Evolutionary conservation across 2,329 filamentous ascomycete genomes (phyloP).

Genomic region (Fusarium annulatum): DNA sequence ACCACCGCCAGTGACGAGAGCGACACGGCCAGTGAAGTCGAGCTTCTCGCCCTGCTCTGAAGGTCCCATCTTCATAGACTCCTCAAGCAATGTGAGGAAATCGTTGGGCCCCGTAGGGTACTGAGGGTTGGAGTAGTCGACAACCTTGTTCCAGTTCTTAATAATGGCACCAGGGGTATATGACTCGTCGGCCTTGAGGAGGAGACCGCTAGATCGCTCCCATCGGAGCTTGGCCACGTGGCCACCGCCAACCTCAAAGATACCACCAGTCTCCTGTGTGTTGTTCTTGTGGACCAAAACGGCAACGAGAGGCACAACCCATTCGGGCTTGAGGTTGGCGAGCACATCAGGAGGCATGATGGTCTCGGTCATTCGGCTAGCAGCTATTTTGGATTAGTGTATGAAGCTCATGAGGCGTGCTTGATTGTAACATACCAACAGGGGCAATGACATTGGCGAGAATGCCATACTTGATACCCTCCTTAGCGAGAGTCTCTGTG

Average conservation of each 20-base stretch:
- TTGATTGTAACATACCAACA: conserved; percentile 63
- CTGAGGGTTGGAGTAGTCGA: conserved; percentile 83
- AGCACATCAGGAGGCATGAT: conserved; percentile 95
- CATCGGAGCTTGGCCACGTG: conserved; percentile 93
- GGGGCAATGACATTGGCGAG: conserved; percentile 94
- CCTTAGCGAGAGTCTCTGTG: conserved; percentile 97
- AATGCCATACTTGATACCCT: conserved; percentile 98
- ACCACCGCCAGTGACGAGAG: conserved; percentile 87
- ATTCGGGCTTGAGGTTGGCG: conserved; percentile 87
- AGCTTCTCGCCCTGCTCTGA: conserved; percentile 79
- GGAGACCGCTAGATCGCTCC: conserved; percentile 90
- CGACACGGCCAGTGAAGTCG: conserved; percentile 86
- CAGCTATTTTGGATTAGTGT: conserved; percentile 64
- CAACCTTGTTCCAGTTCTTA: conserved; percentile 88
- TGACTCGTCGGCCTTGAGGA: conserved; percentile 87
- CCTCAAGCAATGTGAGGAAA: conserved; percentile 86
- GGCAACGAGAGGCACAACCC: conserved; percentile 93
- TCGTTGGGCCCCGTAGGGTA: conserved; percentile 88
- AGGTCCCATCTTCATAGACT: conserved; percentile 80
- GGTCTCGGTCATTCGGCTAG: conserved; percentile 94
- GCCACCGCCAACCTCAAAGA: conserved; percentile 94
- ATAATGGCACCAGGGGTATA: conserved; percentile 90
- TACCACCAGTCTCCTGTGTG: conserved; percentile 82
- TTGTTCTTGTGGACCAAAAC: conserved; percentile 88
- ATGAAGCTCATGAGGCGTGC: neutral